Conservation (phyloP, 2,329 filamentous ascomycete genomes). For the Ophiostoma populinum region DNA sequence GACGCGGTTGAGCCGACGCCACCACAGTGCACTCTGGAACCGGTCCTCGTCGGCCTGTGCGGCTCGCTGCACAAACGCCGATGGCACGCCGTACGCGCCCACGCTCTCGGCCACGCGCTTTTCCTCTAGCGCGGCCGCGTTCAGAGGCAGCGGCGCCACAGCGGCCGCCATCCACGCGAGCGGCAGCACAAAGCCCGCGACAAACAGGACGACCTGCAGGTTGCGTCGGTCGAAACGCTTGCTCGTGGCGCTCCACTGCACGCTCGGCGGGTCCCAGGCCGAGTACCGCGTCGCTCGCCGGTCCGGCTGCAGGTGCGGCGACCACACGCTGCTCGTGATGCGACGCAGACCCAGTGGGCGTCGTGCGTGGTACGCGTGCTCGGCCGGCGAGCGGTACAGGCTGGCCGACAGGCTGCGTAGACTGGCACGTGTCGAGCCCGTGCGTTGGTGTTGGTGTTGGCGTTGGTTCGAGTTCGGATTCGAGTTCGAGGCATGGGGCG, state of each 20-base stretch:
- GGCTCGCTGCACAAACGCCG: conserved; percentile 19
- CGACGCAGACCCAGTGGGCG: conserved; percentile 22
- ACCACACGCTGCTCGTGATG: conserved; percentile 49
- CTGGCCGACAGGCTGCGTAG: no score
- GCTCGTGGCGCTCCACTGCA: conserved; percentile 46
- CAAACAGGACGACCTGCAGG: conserved; percentile 58
- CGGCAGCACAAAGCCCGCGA: conserved; percentile 61
- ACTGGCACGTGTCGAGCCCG: no score
- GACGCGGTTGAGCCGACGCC: conserved; percentile 39
- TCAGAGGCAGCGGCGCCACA: conserved; percentile 51
- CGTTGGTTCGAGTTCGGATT: no score
- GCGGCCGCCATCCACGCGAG: conserved; percentile 67
- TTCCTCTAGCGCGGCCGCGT: conserved; percentile 33
- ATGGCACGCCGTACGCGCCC: conserved; percentile 22
- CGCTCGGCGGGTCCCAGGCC: conserved; percentile 57
- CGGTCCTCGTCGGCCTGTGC: conserved; percentile 25
- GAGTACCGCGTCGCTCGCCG: conserved; percentile 39
- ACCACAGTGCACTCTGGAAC: conserved; percentile 38
- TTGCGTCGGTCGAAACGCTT: conserved; percentile 47
- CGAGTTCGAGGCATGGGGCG: no score
- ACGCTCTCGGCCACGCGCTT: conserved; percentile 24
- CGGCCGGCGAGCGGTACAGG: conserved; percentile 15
- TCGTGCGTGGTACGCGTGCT: conserved; percentile 14
- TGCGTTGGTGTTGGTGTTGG: conserved; percentile 19
- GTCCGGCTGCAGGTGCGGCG: conserved; percentile 52